Evolutionary conservation across 108 stramenopile genomes (phyloP), one percentile per base, ranked within the genome.

Genomic region (Skeletonema menzelii): DNA sequence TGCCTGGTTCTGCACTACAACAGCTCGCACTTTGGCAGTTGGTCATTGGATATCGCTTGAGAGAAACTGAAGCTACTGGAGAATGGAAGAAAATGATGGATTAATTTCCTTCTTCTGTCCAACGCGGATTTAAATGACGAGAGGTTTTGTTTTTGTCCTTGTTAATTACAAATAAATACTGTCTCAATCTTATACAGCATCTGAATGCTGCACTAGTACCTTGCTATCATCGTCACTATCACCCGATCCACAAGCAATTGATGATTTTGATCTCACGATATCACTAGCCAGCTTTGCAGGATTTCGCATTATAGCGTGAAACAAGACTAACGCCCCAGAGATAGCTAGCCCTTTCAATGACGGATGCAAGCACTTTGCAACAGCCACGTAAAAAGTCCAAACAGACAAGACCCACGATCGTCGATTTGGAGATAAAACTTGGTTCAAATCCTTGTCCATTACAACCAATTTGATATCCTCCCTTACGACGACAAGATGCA

Each of bases 1-100:
- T 96, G 22, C 93, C 95, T 24, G 93, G 89, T 7, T 82, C 88
- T 5, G 95, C 93, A 0, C 71, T 96, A 67, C 90, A 92, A 65
- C 95, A 94, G 61, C 76, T 94, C 35, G 89, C 91, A 0, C 70
- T 96, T 13, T 97, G 96, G 96, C 96, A 97, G 80, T 75, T 97
- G 42, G 90, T 97, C 3, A 66, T 95, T 42, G 96, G 96, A 15
- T 97, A 97, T 72, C 67, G 85, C 69, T 76, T 97, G 55, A 86
- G 95, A 46, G 96, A 96, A 80, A 86, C 82, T 13, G 96, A 96
- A 64, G 96, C 93, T 14, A 89, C 78, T 17, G 96, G 93, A 1
- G 93, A 95, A 10, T 96, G 92, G 79, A 74, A 80, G 63, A 85
- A 83, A 63, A 84, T 93, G 65, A 59, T 95, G 57, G 87, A 90